These are phyloP conservation scores for Auricularia cornea DNA, from an alignment of 768 basidiomycete genomes.

Conservation along the genomic window DNA sequence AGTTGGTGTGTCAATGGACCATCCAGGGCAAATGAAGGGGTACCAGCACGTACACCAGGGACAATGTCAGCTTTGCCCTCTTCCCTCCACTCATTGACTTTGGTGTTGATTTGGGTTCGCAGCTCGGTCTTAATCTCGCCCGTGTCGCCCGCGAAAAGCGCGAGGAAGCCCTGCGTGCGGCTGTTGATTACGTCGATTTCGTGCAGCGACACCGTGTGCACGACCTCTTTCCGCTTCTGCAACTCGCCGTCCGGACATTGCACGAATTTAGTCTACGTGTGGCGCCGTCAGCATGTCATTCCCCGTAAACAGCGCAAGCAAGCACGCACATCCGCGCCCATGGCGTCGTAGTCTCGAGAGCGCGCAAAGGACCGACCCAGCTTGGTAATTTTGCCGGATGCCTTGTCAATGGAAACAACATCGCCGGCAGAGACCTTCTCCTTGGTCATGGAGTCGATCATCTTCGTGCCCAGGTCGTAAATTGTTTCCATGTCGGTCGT, in stretches of 20 bases:
- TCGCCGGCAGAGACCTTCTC: conserved; percentile 93
- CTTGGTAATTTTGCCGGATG: conserved; percentile 93
- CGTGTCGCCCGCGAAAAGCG: conserved; percentile 90
- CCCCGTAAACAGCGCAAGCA: not conserved
- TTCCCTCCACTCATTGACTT: conserved; percentile 96
- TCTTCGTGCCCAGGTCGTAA: conserved; percentile 96
- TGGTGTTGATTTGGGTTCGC: conserved; percentile 91
- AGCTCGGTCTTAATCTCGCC: conserved; percentile 98
- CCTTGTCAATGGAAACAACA: conserved; percentile 94
- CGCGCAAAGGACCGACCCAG: conserved; percentile 94
- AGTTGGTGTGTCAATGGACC: not conserved
- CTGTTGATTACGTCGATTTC: conserved; percentile 99
- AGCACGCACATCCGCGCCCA: conserved; percentile 89
- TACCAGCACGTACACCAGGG: conserved; percentile 62
- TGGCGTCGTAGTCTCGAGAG: conserved; percentile 96
- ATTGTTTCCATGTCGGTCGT: conserved; percentile 99
- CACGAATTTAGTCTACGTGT: conserved; percentile 90
- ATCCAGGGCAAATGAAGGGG: not conserved
- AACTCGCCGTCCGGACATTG: conserved; percentile 98
- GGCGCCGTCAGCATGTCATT: not conserved
- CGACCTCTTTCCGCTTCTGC: conserved; percentile 94
- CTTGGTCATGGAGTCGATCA: conserved; percentile 96
- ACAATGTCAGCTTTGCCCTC: conserved; percentile 98
- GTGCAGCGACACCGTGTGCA: conserved; percentile 94
- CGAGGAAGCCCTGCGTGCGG: conserved; percentile 96